These are phyloP conservation scores for Cutaneotrichosporon curvatum DNA, from an alignment of 1,284 basidiomycete species.

Conservation along the genomic window DNA sequence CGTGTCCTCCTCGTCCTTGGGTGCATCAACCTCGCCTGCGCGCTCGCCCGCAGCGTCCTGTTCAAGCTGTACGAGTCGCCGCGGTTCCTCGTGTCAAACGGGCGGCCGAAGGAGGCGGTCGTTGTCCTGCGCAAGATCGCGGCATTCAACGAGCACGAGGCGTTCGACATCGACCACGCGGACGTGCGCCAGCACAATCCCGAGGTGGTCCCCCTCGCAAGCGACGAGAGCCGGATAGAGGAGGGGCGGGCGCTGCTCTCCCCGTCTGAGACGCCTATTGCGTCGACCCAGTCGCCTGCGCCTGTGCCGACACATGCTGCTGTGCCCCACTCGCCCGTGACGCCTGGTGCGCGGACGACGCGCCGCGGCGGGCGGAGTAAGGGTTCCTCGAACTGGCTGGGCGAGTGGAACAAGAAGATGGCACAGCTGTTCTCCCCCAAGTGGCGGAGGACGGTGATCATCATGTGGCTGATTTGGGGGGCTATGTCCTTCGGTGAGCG, in stretches of 20 bases:
- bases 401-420: slow-evolving; percentile 61
- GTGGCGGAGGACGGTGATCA: slow-evolving; percentile 72
- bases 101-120: slow-evolving; percentile 71
- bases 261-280: neutral
- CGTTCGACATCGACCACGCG: slow-evolving; percentile 57
- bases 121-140: slow-evolving; percentile 74
- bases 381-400: slow-evolving; percentile 6
- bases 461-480: slow-evolving; percentile 81
- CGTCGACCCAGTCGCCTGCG: slow-evolving; percentile 6
- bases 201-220: neutral
- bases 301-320: too few species aligned
- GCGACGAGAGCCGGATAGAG: neutral
- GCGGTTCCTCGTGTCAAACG: slow-evolving; percentile 77
- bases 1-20: slow-evolving; percentile 68
- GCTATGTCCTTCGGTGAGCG: slow-evolving; percentile 66
- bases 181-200: slow-evolving; percentile 52
- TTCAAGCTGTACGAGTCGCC: slow-evolving; percentile 91
- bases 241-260: slow-evolving; percentile 6
- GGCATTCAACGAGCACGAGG: slow-evolving; percentile 66
- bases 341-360: neutral
- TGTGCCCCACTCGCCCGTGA: slow-evolving; percentile 2
- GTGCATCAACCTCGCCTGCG: slow-evolving; percentile 73
- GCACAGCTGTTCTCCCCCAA: slow-evolving; percentile 68
- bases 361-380: neutral
- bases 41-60: slow-evolving; percentile 74